Evolutionary conservation across 2,329 filamentous ascomycete genomes (phyloP).

Genomic region (Fusarium floridanum): DNA sequence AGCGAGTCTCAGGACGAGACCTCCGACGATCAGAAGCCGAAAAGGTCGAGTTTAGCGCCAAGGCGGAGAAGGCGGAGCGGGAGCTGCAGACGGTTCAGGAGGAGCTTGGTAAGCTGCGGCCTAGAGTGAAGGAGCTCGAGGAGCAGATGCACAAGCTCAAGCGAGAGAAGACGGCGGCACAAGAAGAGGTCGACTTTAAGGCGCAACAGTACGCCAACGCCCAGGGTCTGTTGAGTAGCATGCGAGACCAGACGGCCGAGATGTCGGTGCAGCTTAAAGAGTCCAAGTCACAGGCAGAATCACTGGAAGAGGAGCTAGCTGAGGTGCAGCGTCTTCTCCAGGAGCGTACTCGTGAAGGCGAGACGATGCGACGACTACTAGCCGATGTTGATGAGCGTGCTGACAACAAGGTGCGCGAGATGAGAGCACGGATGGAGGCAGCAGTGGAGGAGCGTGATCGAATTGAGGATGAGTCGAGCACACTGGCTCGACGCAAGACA

Average conservation of each 20-base stretch:
- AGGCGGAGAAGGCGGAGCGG: conserved; percentile 76
- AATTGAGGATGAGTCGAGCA: conserved; percentile 89
- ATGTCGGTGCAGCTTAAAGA: conserved; percentile 93
- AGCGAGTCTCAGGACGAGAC: conserved; percentile 80
- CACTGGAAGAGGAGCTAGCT: conserved; percentile 89
- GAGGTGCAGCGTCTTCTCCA: conserved; percentile 89
- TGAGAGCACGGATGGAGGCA: conserved; percentile 88
- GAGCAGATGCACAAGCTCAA: conserved; percentile 77
- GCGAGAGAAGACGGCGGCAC: conserved; percentile 74
- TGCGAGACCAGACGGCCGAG: conserved; percentile 93
- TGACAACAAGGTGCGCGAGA: conserved; percentile 86
- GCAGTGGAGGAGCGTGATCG: conserved; percentile 95
- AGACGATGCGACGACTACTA: conserved; percentile 92
- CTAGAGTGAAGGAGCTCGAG: conserved; percentile 75
- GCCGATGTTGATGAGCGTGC: conserved; percentile 87
- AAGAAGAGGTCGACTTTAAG: conserved; percentile 87
- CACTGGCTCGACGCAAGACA: conserved; percentile 78
- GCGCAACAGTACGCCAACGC: conserved; percentile 86
- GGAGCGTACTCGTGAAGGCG: conserved; percentile 90
- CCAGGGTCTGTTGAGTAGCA: conserved; percentile 87
- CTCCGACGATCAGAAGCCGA: conserved; percentile 82
- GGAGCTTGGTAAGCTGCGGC: conserved; percentile 76
- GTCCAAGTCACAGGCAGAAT: conserved; percentile 83
- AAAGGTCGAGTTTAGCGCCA: conserved; percentile 81
- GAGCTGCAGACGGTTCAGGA: conserved; percentile 81